Evolutionary conservation across 805 yeast genomes (phyloP).

Genomic region (Suhomyces faveliae): DNA sequence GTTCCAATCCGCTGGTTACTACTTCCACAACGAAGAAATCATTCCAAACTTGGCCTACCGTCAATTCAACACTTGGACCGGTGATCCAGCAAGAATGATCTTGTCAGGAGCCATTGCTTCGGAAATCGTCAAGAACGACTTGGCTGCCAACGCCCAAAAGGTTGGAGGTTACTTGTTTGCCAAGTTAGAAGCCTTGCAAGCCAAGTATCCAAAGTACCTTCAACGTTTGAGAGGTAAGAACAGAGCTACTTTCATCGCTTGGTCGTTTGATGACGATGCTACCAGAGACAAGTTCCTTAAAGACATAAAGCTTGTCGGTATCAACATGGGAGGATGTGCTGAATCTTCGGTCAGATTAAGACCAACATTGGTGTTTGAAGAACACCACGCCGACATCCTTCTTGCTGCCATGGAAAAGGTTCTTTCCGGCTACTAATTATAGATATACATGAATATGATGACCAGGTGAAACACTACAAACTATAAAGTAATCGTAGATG

Average conservation of each 20-base stretch:
- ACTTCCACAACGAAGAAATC: constrained; percentile 69
- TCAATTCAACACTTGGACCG: constrained; percentile 94
- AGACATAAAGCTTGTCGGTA: constrained; percentile 62
- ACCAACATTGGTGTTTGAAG: constrained; percentile 75
- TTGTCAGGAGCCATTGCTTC: constrained; percentile 71
- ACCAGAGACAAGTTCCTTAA: constrained; percentile 60
- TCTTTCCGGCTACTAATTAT: constrained; percentile 28
- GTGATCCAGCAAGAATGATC: constrained; percentile 80
- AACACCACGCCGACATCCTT: constrained; percentile 74
- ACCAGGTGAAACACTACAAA: too few relatives aligned
- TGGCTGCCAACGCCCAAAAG: constrained; percentile 52
- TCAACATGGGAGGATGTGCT: constrained; percentile 86
- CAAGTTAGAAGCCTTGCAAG: constrained; percentile 52
- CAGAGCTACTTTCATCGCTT: constrained; percentile 81
- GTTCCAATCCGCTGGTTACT: constrained; percentile 88
- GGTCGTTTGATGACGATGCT: constrained; percentile 57
- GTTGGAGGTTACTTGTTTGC: constrained; percentile 68
- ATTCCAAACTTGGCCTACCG: constrained; percentile 78
- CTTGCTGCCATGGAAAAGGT: constrained; percentile 42
- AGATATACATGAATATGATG: not conserved
- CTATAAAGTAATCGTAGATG: too few relatives aligned
- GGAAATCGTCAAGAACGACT: constrained; percentile 60
- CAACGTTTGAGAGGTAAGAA: constrained; percentile 69
- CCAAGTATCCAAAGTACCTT: constrained; percentile 52
- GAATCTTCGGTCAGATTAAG: constrained; percentile 75